Percentiles rank a stretch among this genome's conserved stretches.
Conservation (phyloP, 2,329 filamentous ascomycete species). For the Xylaria sp. region DNA sequence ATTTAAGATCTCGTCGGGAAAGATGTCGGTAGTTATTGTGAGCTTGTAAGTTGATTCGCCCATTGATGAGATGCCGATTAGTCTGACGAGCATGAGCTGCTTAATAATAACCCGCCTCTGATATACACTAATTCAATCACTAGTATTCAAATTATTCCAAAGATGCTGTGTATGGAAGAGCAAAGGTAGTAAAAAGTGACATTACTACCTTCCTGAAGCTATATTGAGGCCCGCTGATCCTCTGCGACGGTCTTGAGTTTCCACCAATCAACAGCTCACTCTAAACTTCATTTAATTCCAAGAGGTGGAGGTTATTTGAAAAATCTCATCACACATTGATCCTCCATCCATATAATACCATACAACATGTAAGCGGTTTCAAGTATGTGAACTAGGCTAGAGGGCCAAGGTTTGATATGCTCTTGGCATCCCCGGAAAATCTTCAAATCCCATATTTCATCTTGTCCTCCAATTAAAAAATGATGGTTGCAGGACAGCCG, state of each 20-base stretch:
- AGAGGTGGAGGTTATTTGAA: neutral
- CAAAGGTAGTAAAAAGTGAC: neutral
- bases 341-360: slow-evolving; percentile 5
- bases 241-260: slow-evolving; percentile 9
- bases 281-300: neutral
- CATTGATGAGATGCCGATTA: neutral
- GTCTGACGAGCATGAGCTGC: neutral
- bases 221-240: neutral
- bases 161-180: neutral
- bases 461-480: slow-evolving; percentile 18
- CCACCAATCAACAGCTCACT: slow-evolving; percentile 17
- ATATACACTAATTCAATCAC: neutral
- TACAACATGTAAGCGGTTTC: neutral
- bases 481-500: neutral
- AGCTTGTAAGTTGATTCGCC: neutral
- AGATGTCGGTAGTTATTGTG: neutral
- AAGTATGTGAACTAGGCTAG: neutral
- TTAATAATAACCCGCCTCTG: neutral
- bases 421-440: slow-evolving; percentile 18
- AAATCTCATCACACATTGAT: neutral
- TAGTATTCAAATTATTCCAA: neutral
- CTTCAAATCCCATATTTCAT: neutral
- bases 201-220: slow-evolving; percentile 19
- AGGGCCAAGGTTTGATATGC: neutral
- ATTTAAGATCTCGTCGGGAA: neutral